Evolutionary conservation across 208 protist species (phyloP).

Genomic region (Wallacemonas sp.): DNA sequence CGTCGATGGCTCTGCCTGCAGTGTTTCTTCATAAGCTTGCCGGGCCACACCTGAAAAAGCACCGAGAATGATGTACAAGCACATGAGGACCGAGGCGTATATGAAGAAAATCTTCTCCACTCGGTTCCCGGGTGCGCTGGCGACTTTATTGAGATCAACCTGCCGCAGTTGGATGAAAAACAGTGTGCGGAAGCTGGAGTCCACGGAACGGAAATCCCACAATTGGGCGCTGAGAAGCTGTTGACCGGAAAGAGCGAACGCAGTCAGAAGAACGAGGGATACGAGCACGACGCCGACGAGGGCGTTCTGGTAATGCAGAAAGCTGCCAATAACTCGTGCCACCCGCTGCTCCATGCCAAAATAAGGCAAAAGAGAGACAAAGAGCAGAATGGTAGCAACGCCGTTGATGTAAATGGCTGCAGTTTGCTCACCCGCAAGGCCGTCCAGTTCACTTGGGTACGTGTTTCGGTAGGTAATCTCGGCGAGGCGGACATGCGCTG

Average conservation of each 20-base stretch:
- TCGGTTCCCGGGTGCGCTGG: slow-evolving; percentile 1
- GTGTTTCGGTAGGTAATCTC: slow-evolving; percentile 1
- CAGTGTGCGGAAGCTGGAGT: slow-evolving; percentile 26
- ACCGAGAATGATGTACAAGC: slow-evolving; percentile 20
- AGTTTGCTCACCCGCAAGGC: not conserved
- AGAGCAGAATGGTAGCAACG: slow-evolving; percentile 24
- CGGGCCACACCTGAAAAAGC: not conserved
- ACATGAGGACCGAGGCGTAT: slow-evolving; percentile 32
- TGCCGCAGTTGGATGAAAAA: slow-evolving; percentile 46
- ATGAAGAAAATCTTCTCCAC: slow-evolving; percentile 28
- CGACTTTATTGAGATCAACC: slow-evolving; percentile 33
- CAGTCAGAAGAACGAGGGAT: slow-evolving; percentile 30
- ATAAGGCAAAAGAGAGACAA: slow-evolving; percentile 27
- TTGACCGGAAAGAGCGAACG: slow-evolving; percentile 35
- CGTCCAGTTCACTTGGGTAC: slow-evolving; percentile 29
- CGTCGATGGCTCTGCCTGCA: not conserved
- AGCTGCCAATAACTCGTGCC: slow-evolving; percentile 3
- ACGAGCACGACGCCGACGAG: slow-evolving; percentile 33
- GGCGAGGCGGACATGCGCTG: slow-evolving; percentile 9
- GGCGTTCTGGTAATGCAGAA: slow-evolving; percentile 24
- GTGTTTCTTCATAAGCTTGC: slow-evolving; percentile 2
- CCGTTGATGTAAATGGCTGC: slow-evolving; percentile 22
- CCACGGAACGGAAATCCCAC: slow-evolving; percentile 40
- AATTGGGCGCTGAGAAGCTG: slow-evolving; percentile 27
- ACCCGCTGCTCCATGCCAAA: slow-evolving; percentile 7